Evolutionary conservation across 352 stramenopile genomes (phyloP), one percentile per base, ranked within the genome.

Genomic region (Elongisporangium senticosum): DNA sequence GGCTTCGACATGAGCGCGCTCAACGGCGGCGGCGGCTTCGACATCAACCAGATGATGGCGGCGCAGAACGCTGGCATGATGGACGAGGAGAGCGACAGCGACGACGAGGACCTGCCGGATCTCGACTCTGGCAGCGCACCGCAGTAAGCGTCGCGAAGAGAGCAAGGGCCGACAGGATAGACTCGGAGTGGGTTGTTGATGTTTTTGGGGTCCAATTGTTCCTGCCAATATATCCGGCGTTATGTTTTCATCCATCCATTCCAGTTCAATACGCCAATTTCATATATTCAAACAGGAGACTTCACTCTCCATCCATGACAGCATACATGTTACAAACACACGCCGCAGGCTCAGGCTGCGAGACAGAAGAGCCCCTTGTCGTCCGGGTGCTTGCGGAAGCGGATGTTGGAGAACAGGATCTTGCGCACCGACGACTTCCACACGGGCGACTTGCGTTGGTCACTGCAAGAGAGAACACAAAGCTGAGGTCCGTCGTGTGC

Each of bases 21-120:
- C 51, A 88, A 78, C 64, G 86, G 84, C 62, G 86, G 78, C 51
- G 87, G 80, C 49, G 93, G 93, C 65, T 98, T 98, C 66, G 95
- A 98, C 74, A 98, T 96, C 65, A 96, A 95, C 68, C 86, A 96
- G 63, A 91, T 98, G 76, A 96, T 97, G 80, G 88, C 88, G 39
- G 83, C 86, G 59, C 82, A 93, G 71, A 89, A 90, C 58, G 81
- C 77, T 40, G 73, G 74, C 33, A 84, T 95, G 72, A 90, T 92
- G 77, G 75, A 74, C 58, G 64, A 74, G 17, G 75, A 68, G 53
- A 75, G 71, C 28, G 78, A 87, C 71, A 88, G 77, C 63, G 84
- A 95, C 58, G 85, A 93, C 62, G 85, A 94, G 54, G 83, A 92
- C 53, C 71, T 96, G 64, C 84, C 86, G 17, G 87, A 96, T 61